Percentiles rank a stretch among this genome's conserved stretches.
phyloP scores from a whole-genome alignment of 306 rosid genomes.

The Cajanus cajan region DNA sequence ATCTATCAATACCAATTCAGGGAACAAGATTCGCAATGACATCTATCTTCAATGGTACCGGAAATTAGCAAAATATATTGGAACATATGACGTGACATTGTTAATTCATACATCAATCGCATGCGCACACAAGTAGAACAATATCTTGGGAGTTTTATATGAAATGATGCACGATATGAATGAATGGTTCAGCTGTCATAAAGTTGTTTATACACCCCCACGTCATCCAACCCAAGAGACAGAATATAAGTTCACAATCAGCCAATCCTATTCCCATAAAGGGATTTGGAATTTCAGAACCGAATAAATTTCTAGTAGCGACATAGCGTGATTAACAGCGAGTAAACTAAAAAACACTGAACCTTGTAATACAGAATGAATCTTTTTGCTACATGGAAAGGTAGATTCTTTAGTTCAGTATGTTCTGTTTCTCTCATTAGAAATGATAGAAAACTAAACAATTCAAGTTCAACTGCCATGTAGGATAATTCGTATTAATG shows the following conservation, averaged over 20 bases:
- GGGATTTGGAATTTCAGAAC: constrained; percentile 18
- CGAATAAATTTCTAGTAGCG: neutral
- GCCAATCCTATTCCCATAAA: neutral
- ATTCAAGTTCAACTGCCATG: constrained; percentile 25
- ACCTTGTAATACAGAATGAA: constrained; percentile 10
- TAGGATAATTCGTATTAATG: neutral
- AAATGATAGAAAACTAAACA: constrained; percentile 34
- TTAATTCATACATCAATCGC: neutral
- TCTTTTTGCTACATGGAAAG: constrained; percentile 23
- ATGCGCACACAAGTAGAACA: neutral
- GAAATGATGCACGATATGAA: neutral
- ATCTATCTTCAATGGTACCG: neutral
- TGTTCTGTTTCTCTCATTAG: constrained; percentile 29
- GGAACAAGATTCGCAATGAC: neutral
- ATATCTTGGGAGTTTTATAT: neutral
- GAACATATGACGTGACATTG: neutral
- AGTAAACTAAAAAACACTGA: neutral
- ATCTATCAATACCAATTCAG: neutral
- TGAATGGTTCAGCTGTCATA: neutral
- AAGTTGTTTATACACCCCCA: neutral
- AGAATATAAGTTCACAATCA: constrained; percentile 3
- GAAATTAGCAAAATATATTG: neutral
- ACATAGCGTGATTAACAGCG: neutral
- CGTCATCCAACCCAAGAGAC: neutral
- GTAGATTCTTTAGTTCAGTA: neutral